Evolutionary conservation across 2,329 filamentous ascomycete genomes (phyloP), one percentile per base, ranked within the genome.

Genomic region (Cladosporium phlei): DNA sequence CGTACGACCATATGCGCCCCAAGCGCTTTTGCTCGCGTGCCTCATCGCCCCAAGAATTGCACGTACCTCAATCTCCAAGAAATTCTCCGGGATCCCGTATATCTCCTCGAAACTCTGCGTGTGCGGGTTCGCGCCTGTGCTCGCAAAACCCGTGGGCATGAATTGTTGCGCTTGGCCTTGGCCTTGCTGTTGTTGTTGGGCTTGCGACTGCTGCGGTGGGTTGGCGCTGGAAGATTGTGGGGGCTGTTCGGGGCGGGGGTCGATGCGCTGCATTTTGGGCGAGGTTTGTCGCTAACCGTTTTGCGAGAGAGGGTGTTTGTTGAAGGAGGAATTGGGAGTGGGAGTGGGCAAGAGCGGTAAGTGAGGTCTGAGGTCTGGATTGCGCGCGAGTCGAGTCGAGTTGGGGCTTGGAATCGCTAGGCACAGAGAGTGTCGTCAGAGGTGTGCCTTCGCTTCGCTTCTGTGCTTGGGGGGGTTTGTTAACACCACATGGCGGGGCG

Each of bases 61-160:
- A 64, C 71, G 49, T 68, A 93, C 90, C 77, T 98, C 93, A 55
- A 98, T 95, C 75, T 98, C 93, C 46, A 98, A 80, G 66, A 97
- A 96, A 75, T 98, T 98, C 77, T 98, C 93, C 5, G 93, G 93
- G 38, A 91, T 88, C 11, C 90, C 93, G 69, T 98, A 98, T 67
- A 97, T 95, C 77, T 98, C 93, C 72, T 98, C 93, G 66, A 96
- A 97, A 64, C 86, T 93, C 75, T 98, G 93, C 5, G 61, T 60
- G 38, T 62, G 61, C 10, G 50, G 35, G 14, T 58, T 50, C 22
- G 52, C 52, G 2, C 59, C 60, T 3, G 61, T 62, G 28, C 54
- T 58, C 10, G 61, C 58, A 49, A 64, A 63, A 24, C 61, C 61
- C 8, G 59, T 61, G 10, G 61, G 61, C 17, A 62, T 24, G 37